Evolutionary conservation across 208 protist species (phyloP).

Genomic region (Wallacemonas sp.): DNA sequence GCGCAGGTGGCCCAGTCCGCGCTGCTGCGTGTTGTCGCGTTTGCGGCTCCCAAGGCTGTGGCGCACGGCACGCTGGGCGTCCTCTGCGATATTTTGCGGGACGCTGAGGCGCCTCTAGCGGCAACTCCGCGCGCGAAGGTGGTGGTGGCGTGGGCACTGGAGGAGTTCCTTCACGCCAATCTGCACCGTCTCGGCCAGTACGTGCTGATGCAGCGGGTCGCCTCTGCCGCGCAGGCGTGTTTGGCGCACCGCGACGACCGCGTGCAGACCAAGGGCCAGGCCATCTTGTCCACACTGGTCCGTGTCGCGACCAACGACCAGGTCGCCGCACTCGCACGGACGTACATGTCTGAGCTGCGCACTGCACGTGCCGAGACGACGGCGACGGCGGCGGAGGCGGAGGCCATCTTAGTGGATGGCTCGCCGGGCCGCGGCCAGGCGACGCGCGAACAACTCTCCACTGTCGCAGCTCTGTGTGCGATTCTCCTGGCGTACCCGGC

Average conservation of each 20-base stretch:
- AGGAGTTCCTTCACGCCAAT: constrained; percentile 57
- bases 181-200: constrained; percentile 81
- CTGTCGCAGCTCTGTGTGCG: constrained; percentile 69
- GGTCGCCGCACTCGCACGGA: constrained; percentile 35
- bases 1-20: constrained; percentile 17
- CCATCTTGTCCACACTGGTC: constrained; percentile 62
- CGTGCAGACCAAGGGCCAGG: constrained; percentile 38
- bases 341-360: constrained; percentile 39
- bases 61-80: constrained; percentile 45
- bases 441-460: constrained; percentile 30
- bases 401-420: too few species aligned
- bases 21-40: constrained; percentile 23
- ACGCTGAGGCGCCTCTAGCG: constrained; percentile 23
- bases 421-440: too few species aligned
- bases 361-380: not conserved
- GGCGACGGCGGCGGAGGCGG: not conserved
- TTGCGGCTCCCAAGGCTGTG: constrained; percentile 36
- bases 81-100: constrained; percentile 45
- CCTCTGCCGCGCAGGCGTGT: constrained; percentile 35
- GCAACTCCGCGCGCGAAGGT: constrained; percentile 39
- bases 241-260: constrained; percentile 52
- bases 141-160: constrained; percentile 35
- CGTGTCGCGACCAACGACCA: constrained; percentile 71
- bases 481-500: constrained; percentile 49
- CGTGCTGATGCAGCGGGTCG: constrained; percentile 47